Percentiles rank a stretch among this genome's conserved stretches.
phyloP scores from a whole-genome alignment of 1,284 basidiomycete genomes.

The Chalciporus sp. region DNA sequence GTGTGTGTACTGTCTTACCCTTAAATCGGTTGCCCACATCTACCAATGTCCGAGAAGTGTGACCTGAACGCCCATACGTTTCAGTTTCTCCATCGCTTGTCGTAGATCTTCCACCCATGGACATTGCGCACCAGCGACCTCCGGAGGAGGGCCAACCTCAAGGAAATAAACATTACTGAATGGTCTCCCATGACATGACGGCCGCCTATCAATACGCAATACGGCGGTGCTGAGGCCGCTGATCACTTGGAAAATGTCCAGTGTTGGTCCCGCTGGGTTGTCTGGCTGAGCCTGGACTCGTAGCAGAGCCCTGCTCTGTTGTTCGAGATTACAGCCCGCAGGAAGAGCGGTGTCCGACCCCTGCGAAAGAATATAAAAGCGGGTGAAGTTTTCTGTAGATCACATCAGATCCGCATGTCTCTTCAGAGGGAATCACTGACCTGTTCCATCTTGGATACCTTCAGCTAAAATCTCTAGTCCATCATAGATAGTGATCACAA shows the following conservation, averaged over 20 bases:
- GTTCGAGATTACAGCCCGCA: conserved; percentile 3
- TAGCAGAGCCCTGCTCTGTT: conserved; percentile 41
- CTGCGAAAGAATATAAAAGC: conserved; percentile 58
- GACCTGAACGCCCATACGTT: conserved; percentile 19
- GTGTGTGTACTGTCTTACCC: background rate
- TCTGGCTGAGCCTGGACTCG: conserved; percentile 33
- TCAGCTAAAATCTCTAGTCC: conserved; percentile 58
- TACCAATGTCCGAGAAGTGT: conserved; percentile 50
- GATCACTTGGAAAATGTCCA: conserved; percentile 22
- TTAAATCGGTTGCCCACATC: background rate
- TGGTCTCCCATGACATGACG: conserved; percentile 45
- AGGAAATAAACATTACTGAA: conserved; percentile 66
- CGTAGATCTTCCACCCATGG: conserved; percentile 25
- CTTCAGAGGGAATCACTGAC: conserved; percentile 36
- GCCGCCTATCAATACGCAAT: conserved; percentile 66
- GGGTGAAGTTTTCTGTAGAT: conserved; percentile 59
- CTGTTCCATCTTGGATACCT: conserved; percentile 62
- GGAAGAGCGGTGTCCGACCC: conserved; percentile 34
- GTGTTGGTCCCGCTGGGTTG: background rate
- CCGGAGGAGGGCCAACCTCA: conserved; percentile 41
- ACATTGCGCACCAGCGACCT: conserved; percentile 7
- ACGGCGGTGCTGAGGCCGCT: conserved; percentile 27
- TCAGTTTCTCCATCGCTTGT: conserved; percentile 18
- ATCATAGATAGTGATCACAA: conserved; percentile 59
- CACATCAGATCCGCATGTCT: background rate